These are phyloP conservation scores for Pseudopithomyces chartarum DNA, from an alignment of 2,329 filamentous ascomycete genomes.

Conservation along the genomic window DNA sequence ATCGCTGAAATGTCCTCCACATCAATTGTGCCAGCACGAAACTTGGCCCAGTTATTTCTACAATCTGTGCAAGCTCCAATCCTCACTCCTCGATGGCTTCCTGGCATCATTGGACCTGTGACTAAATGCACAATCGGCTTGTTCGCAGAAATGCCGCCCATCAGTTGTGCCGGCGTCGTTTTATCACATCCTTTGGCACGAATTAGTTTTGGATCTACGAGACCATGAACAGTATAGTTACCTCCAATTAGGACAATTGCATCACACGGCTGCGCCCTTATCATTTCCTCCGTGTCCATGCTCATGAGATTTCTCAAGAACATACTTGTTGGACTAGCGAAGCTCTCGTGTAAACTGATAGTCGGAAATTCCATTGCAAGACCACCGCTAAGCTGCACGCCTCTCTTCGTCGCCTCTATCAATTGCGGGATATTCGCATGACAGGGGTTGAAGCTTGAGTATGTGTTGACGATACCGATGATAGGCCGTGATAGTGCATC, in stretches of 20 bases:
- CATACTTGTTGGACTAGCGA: conserved; percentile 75
- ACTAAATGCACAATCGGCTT: conserved; percentile 72
- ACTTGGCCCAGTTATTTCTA: conserved; percentile 73
- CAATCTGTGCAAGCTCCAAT: conserved; percentile 79
- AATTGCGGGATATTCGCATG: conserved; percentile 74
- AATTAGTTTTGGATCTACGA: not conserved
- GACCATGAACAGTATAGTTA: conserved; percentile 26
- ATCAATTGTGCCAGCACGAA: conserved; percentile 67
- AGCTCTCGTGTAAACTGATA: conserved; percentile 72
- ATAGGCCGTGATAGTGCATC: conserved; percentile 72
- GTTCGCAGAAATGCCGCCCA: conserved; percentile 76
- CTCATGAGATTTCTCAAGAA: conserved; percentile 76
- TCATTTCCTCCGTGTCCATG: conserved; percentile 82
- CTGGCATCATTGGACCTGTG: conserved; percentile 77
- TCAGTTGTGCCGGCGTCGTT: conserved; percentile 73
- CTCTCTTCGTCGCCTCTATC: conserved; percentile 71
- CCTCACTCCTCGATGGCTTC: conserved; percentile 65
- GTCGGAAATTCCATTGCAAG: conserved; percentile 75
- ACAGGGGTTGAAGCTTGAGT: conserved; percentile 75
- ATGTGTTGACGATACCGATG: conserved; percentile 76
- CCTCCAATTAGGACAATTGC: conserved; percentile 70
- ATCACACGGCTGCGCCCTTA: conserved; percentile 72
- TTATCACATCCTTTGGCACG: conserved; percentile 70
- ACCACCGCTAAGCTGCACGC: conserved; percentile 69
- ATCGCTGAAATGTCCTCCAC: conserved; percentile 73